Percentiles rank a stretch among this genome's conserved stretches.
Conservation (phyloP, 225 moss, liverwort and hornwort genomes). For the Sphagnum tenellum region DNA sequence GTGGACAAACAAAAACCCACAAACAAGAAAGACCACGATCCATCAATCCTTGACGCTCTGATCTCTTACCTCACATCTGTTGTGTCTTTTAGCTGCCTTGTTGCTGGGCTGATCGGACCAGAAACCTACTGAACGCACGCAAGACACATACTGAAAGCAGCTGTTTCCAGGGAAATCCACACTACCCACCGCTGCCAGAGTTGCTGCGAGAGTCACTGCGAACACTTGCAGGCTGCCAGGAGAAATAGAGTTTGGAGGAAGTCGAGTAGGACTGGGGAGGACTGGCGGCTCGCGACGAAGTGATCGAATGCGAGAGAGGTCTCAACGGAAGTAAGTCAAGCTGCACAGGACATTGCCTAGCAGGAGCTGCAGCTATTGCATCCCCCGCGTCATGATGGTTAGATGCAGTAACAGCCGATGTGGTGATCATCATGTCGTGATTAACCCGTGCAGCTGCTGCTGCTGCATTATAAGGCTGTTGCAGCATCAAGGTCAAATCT, state of each 20-base stretch:
- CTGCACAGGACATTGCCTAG: constrained; percentile 72
- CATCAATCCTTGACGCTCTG: too few relatives aligned
- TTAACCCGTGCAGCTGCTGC: too few relatives aligned
- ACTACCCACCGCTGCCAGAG: constrained; percentile 58
- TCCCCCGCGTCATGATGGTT: constrained; percentile 3
- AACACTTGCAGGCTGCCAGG: constrained; percentile 35
- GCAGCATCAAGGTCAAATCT: constrained; percentile 73
- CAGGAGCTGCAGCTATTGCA: constrained; percentile 18
- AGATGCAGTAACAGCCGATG: too few relatives aligned
- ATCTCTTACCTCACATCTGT: too few relatives aligned
- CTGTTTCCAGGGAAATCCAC: too few relatives aligned
- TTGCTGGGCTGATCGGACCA: too few relatives aligned
- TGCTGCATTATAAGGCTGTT: constrained; percentile 6
- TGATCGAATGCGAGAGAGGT: constrained; percentile 46
- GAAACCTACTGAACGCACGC: too few relatives aligned
- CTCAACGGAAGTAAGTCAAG: constrained; percentile 76
- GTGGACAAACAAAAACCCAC: background rate
- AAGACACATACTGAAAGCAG: too few relatives aligned
- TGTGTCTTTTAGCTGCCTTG: too few relatives aligned
- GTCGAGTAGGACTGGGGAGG: constrained; percentile 10
- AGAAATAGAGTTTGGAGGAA: constrained; percentile 30
- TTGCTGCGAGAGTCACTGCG: constrained; percentile 71
- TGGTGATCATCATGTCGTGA: too few relatives aligned
- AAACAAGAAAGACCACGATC: too few relatives aligned
- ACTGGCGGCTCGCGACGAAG: constrained; percentile 7